Evolutionary conservation across 2,329 filamentous ascomycete species (phyloP), one percentile per base, ranked within the genome.

Genomic region (Pleomassaria siparia): DNA sequence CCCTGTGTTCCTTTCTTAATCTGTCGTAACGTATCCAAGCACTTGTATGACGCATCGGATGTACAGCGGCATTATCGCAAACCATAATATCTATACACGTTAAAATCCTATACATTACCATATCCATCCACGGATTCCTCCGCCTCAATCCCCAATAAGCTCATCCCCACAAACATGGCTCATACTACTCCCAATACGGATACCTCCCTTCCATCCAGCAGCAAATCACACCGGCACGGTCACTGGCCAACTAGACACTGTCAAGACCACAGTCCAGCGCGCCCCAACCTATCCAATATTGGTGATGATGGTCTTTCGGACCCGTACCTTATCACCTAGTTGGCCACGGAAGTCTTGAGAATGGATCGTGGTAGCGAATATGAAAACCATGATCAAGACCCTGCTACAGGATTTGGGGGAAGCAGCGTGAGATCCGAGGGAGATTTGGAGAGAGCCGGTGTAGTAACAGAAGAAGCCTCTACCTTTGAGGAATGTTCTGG

Each of bases 331-430:
- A 48, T 70, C 66, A 1, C 66, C 66, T 6, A 49, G 47, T 28
- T 54, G 50, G 44, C 69, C 66, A 41, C 60, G 52, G 40, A 70
- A 50, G 37, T 70, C 66, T 46, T 62, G 60, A 9, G 65, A 51
- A 26, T 67, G 64, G 33, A 66, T 55, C 7, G 66, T 67, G 2
- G 47, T 45, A 21, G 62, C 46, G 30, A 62, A 54, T 3, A 62
- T 50, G 18, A 37, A 11, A 4, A 21, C 35, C 20, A 24, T 22
- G 18, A 37, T 24, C 4, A 5, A 18, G 7, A 21, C n/a, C 35
- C 18, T 4, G 20, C n/a, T 7, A 11, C n/a, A 24, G 4, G 18
- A 4, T 7, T 37, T 20, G 20, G 8, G 21, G 11, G n/a, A 22
- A 10, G n/a, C 3, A 12, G 21, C 18, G n/a, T 13, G 7, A 37